A percentile compares a stretch with the other conserved stretches of the same genome.
Conservation (phyloP, 805 yeast genomes). For the Ogataea dorogensis region DNA sequence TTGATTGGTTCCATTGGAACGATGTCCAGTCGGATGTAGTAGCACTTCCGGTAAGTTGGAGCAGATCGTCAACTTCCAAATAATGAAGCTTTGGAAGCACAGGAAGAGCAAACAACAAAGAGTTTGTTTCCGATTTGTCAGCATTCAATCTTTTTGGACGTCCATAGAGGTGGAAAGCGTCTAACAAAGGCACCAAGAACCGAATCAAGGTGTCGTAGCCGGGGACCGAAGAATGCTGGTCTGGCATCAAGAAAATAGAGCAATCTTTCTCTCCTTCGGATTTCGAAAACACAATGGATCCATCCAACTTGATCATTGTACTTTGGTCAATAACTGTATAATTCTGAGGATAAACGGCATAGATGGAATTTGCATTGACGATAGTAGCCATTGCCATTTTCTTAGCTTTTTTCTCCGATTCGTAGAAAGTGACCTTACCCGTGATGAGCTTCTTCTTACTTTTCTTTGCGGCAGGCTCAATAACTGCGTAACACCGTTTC, state of each 20-base stretch:
- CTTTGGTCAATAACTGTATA: conserved; percentile 78
- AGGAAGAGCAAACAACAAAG: conserved; percentile 79
- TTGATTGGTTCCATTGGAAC: conserved; percentile 56
- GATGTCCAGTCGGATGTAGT: conserved; percentile 48
- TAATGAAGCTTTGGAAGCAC: conserved; percentile 76
- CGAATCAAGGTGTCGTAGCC: conserved; percentile 85
- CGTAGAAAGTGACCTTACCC: conserved; percentile 79
- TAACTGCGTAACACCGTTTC: conserved; percentile 90
- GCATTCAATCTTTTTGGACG: conserved; percentile 75
- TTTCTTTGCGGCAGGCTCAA: conserved; percentile 63
- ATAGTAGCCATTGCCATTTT: conserved; percentile 81
- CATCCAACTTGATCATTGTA: conserved; percentile 87
- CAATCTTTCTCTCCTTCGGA: conserved; percentile 52
- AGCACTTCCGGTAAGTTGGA: conserved; percentile 37
- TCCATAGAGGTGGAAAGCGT: conserved; percentile 77
- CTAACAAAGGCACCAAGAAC: conserved; percentile 70
- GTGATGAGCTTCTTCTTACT: conserved; percentile 45
- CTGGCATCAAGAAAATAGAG: conserved; percentile 79
- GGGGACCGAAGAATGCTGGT: conserved; percentile 75
- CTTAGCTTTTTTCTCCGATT: conserved; percentile 70
- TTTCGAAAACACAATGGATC: conserved; percentile 61
- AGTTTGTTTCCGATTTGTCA: conserved; percentile 61
- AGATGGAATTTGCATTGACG: conserved; percentile 63
- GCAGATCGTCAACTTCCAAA: conserved; percentile 60
- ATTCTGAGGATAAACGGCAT: conserved; percentile 91